Evolutionary conservation across 352 stramenopile species (phyloP).

Genomic region (Phytopythium boreale): DNA sequence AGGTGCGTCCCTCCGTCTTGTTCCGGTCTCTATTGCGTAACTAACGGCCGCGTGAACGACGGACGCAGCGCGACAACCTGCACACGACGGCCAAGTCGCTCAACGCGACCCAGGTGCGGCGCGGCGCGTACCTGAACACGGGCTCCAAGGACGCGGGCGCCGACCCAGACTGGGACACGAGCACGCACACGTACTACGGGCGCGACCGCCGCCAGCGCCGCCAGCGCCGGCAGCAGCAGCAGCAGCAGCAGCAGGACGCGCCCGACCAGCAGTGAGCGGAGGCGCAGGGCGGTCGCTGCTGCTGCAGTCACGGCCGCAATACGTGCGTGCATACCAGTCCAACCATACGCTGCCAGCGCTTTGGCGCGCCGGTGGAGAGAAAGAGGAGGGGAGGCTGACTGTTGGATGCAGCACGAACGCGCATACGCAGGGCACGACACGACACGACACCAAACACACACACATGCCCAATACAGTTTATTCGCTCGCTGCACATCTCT

Average conservation of each 20-base stretch:
- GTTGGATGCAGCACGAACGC: too few species aligned
- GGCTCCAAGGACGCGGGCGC: conserved; percentile 72
- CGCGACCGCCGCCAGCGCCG: conserved; percentile 24
- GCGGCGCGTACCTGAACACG: conserved; percentile 79
- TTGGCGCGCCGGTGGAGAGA: neutral
- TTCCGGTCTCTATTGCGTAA: neutral
- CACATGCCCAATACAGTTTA: neutral
- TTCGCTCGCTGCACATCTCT: neutral
- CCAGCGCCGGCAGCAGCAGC: too few species aligned
- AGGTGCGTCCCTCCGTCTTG: conserved; percentile 24
- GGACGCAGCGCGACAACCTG: conserved; percentile 53
- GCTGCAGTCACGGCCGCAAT: too few species aligned
- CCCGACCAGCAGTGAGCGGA: conserved; percentile 2
- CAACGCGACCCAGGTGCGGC: conserved; percentile 71
- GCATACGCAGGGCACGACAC: neutral
- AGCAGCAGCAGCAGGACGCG: conserved; percentile 7
- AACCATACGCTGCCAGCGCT: too few species aligned
- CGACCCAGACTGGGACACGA: conserved; percentile 81
- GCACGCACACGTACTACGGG: conserved; percentile 59
- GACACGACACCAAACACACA: neutral
- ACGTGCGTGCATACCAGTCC: too few species aligned
- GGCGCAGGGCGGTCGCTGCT: too few species aligned
- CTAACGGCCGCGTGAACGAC: neutral
- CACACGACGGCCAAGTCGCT: conserved; percentile 56
- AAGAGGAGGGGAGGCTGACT: too few species aligned